phyloP scores from a whole-genome alignment of 208 protist species.

The Wallacemonas sp. region DNA sequence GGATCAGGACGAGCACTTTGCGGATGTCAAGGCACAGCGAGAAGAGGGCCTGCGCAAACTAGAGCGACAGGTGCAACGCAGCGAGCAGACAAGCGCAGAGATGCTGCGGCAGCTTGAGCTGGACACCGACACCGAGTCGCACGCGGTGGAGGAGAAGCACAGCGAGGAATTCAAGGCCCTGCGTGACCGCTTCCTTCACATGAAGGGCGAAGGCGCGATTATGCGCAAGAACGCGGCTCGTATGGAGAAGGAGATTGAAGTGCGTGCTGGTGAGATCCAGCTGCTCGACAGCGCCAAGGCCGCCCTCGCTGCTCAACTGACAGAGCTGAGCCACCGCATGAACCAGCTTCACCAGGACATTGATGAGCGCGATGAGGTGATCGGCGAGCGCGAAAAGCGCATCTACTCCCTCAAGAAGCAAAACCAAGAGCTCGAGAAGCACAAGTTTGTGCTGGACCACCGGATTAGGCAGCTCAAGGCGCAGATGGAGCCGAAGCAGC shows the following conservation, averaged over 20 bases:
- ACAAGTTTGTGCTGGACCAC: conserved; percentile 98
- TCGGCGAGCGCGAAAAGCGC: conserved; percentile 95
- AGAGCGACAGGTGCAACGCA: conserved; percentile 58
- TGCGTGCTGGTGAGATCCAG: conserved; percentile 63
- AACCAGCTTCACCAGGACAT: conserved; percentile 90
- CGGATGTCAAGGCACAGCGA: conserved; percentile 72
- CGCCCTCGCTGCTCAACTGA: conserved; percentile 75
- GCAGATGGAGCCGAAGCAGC: conserved; percentile 97
- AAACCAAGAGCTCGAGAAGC: conserved; percentile 98
- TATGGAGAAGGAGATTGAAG: conserved; percentile 93
- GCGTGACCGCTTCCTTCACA: conserved; percentile 84
- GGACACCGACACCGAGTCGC: conserved; percentile 93
- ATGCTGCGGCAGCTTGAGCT: conserved; percentile 90
- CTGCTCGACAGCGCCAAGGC: conserved; percentile 76
- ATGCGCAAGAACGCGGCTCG: conserved; percentile 92
- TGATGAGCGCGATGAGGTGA: conserved; percentile 92
- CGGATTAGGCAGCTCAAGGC: conserved; percentile 97
- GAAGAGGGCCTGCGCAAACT: conserved; percentile 61
- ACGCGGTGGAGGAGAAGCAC: conserved; percentile 79
- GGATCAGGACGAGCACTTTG: conserved; percentile 79
- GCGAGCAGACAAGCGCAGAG: conserved; percentile 81
- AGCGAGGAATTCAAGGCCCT: conserved; percentile 67
- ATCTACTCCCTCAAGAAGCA: conserved; percentile 98
- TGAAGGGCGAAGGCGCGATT: conserved; percentile 94
- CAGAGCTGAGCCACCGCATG: conserved; percentile 85